phyloP scores from a whole-genome alignment of 2,329 filamentous ascomycete genomes.

The Cyanodermella asteris region DNA sequence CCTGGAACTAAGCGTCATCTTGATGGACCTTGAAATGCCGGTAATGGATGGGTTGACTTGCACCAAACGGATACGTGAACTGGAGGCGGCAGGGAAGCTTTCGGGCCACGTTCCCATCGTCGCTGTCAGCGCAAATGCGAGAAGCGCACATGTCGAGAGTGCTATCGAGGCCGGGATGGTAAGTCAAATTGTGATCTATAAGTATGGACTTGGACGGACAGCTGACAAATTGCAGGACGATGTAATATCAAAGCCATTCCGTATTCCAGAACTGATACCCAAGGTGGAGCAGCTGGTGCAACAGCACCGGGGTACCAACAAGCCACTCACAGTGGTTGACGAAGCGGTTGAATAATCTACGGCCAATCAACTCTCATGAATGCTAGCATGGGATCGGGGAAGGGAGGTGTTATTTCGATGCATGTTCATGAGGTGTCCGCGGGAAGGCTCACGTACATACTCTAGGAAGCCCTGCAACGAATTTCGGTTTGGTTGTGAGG shows the following conservation, averaged over 20 bases:
- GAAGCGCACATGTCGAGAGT: conserved; percentile 49
- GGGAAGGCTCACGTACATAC: no score
- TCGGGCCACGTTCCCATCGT: conserved; percentile 52
- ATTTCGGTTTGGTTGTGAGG: no score
- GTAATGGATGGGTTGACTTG: conserved; percentile 65
- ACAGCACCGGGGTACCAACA: no score
- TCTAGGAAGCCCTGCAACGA: no score
- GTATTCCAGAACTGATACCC: conserved; percentile 46
- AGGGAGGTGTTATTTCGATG: no score
- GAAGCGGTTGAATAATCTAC: no score
- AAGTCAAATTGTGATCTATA: conserved; percentile 18
- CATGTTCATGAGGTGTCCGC: no score
- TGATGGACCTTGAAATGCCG: conserved; percentile 73
- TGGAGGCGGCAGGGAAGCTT: conserved; percentile 41
- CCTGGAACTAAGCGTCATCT: no score
- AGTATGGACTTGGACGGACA: no score
- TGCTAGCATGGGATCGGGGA: no score
- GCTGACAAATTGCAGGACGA: conserved; percentile 41
- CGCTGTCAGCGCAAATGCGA: conserved; percentile 49
- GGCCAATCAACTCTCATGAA: no score
- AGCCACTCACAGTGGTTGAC: no score
- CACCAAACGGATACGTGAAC: conserved; percentile 43
- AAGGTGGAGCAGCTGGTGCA: conserved; percentile 37
- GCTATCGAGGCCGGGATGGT: conserved; percentile 54
- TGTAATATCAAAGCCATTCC: conserved; percentile 61